phyloP scores from a whole-genome alignment of 345 rosid species.

The Salix viminalis region DNA sequence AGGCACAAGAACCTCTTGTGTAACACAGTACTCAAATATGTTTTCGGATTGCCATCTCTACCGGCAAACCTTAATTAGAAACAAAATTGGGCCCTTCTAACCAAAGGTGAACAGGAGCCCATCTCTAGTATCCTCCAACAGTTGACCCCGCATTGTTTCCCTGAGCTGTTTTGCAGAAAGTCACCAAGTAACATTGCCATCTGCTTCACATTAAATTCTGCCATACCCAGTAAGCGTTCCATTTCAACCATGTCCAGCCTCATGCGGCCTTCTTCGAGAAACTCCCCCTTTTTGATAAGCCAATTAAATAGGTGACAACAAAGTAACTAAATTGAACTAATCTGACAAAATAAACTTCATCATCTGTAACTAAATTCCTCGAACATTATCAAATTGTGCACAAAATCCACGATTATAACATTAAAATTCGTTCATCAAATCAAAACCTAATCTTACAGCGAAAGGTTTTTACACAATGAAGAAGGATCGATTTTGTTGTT shows the following conservation, averaged over 20 bases:
- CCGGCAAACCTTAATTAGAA: background rate
- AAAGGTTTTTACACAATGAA: conserved; percentile 1
- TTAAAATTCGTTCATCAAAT: background rate
- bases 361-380: background rate
- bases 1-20: background rate
- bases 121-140: background rate
- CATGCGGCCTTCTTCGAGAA: background rate
- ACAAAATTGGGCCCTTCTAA: background rate
- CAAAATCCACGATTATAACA: conserved; percentile 7
- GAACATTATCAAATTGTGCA: conserved; percentile 11
- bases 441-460: conserved; percentile 16
- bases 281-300: background rate
- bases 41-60: background rate
- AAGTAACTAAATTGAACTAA: background rate
- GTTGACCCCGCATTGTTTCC: background rate
- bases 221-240: background rate
- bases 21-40: background rate
- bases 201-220: background rate
- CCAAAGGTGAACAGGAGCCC: background rate
- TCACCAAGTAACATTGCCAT: background rate
- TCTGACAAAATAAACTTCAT: background rate
- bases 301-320: background rate
- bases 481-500: background rate
- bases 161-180: background rate
- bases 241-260: background rate